These are phyloP conservation scores for Cucurbitaria berberidis DNA, from an alignment of 2,329 filamentous ascomycete species.

Conservation along the genomic window DNA sequence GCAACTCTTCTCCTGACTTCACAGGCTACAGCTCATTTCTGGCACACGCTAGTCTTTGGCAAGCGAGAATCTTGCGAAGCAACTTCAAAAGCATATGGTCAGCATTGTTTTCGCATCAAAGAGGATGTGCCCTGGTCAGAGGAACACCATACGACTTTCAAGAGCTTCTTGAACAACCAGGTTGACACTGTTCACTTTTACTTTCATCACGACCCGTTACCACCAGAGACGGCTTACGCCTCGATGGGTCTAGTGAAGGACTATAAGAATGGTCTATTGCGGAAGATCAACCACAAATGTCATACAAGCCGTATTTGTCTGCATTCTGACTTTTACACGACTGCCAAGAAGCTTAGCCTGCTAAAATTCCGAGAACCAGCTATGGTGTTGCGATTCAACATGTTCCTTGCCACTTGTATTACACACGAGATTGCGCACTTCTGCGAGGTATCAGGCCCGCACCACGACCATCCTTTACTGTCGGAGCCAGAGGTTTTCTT, in stretches of 20 bases:
- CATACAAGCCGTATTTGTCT: slow-evolving; percentile 48
- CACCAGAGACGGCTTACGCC: slow-evolving; percentile 45
- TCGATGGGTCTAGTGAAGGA: slow-evolving; percentile 48
- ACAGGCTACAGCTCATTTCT: slow-evolving; percentile 46
- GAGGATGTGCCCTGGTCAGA: slow-evolving; percentile 44
- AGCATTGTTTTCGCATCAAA: slow-evolving; percentile 44
- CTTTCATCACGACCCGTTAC: slow-evolving; percentile 46
- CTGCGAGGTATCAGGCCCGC: slow-evolving; percentile 47
- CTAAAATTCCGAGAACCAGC: slow-evolving; percentile 47
- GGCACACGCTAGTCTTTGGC: slow-evolving; percentile 49
- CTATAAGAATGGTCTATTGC: slow-evolving; percentile 46
- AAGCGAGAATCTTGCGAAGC: slow-evolving; percentile 38
- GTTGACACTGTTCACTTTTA: slow-evolving; percentile 48
- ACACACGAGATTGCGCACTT: slow-evolving; percentile 51
- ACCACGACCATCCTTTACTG: slow-evolving; percentile 43
- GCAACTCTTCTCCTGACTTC: slow-evolving; percentile 43
- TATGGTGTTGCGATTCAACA: slow-evolving; percentile 50
- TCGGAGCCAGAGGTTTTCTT: slow-evolving; percentile 48
- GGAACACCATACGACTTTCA: slow-evolving; percentile 39
- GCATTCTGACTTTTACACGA: slow-evolving; percentile 50
- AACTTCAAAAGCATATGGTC: slow-evolving; percentile 41
- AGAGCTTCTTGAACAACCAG: slow-evolving; percentile 39
- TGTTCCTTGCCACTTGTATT: slow-evolving; percentile 48
- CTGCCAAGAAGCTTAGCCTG: slow-evolving; percentile 47
- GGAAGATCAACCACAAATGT: slow-evolving; percentile 44